Conservation (phyloP, 2,329 filamentous ascomycete species). For the Corinectria fuckeliana region DNA sequence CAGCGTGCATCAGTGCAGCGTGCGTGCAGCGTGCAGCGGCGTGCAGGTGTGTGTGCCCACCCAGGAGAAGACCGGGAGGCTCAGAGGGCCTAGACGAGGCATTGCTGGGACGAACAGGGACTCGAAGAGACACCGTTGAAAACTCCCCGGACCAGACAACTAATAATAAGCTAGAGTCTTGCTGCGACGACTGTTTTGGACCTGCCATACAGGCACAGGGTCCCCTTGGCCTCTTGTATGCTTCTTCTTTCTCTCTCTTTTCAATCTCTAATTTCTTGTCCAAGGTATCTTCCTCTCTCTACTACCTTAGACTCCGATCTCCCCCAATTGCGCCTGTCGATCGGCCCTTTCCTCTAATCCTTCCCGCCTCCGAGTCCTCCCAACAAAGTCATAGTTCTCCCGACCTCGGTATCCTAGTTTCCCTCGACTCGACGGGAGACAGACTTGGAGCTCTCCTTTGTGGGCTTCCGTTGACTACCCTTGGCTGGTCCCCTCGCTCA, state of each 20-base stretch:
- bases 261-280: background rate
- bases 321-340: background rate
- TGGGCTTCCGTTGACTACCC: background rate
- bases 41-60: conserved; percentile 21
- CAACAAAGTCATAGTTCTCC: conserved; percentile 1
- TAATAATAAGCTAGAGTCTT: too few species aligned
- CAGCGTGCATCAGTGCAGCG: conserved; percentile 6
- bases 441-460: conserved; percentile 11
- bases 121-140: conserved; percentile 15
- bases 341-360: background rate
- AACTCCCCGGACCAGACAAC: conserved; percentile 13
- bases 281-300: background rate
- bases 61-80: conserved; percentile 38
- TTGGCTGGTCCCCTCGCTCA: conserved; percentile 7
- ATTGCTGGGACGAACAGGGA: conserved; percentile 22
- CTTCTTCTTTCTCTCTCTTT: background rate
- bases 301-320: too few species aligned
- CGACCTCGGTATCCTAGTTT: conserved; percentile 17
- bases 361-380: background rate
- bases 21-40: conserved; percentile 22
- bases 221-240: conserved; percentile 5
- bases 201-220: background rate
- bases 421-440: conserved; percentile 3
- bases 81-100: conserved; percentile 38
- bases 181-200: conserved; percentile 1